phyloP scores from a whole-genome alignment of 1,284 basidiomycete species.

The Melanopsichium pennsylvanicum region DNA sequence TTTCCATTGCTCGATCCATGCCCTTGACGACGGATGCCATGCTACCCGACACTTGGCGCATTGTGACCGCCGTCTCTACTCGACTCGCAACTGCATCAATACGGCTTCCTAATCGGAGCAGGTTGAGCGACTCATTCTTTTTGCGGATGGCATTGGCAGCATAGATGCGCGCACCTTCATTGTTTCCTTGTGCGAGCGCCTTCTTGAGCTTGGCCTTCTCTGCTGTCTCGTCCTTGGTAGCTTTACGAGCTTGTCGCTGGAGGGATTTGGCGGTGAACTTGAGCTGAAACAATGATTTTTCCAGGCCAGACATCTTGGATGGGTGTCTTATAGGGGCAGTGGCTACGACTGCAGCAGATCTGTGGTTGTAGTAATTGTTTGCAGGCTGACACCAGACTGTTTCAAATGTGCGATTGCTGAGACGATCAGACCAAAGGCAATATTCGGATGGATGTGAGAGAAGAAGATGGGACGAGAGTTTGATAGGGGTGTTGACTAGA shows the following conservation, averaged over 20 bases:
- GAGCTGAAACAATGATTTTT: slow-evolving; percentile 65
- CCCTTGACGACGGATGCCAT: slow-evolving; percentile 96
- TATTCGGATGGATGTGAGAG: no score
- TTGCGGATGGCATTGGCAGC: slow-evolving; percentile 98
- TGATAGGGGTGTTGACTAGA: no score
- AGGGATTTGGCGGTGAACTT: slow-evolving; percentile 66
- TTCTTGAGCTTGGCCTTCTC: slow-evolving; percentile 66
- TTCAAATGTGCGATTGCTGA: no score
- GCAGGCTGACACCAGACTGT: no score
- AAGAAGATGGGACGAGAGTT: no score
- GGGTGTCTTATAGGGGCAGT: neutral
- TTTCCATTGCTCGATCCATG: slow-evolving; percentile 99
- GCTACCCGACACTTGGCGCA: slow-evolving; percentile 83
- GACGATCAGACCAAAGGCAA: no score
- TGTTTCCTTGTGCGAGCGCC: slow-evolving; percentile 96
- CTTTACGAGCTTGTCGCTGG: slow-evolving; percentile 63
- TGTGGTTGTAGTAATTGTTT: no score
- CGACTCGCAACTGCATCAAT: slow-evolving; percentile 96
- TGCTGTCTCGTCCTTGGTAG: slow-evolving; percentile 59
- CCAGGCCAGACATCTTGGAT: slow-evolving; percentile 32
- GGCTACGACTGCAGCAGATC: neutral
- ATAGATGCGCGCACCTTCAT: slow-evolving; percentile 97
- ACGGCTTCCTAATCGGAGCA: slow-evolving; percentile 67
- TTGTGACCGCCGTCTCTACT: slow-evolving; percentile 99
- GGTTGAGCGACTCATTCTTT: slow-evolving; percentile 91